Evolutionary conservation across 805 yeast species (phyloP).

Genomic region (Tetrapisispora arboricola): DNA sequence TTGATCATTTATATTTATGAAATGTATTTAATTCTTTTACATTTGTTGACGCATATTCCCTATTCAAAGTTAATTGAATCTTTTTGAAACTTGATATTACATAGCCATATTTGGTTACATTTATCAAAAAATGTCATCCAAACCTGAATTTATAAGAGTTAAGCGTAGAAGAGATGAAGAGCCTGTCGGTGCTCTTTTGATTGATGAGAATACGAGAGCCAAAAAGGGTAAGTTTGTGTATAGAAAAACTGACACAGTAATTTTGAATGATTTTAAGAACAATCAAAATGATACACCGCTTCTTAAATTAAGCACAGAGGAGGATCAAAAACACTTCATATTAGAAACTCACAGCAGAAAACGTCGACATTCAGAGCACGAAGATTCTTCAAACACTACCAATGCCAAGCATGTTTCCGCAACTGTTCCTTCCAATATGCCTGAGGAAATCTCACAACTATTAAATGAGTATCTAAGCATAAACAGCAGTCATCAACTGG

Average conservation of each 20-base stretch:
- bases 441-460: constrained; percentile 68
- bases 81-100: no score
- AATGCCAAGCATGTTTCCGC: constrained; percentile 6
- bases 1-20: no score
- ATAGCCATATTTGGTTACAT: no score
- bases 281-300: constrained; percentile 22
- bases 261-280: constrained; percentile 20
- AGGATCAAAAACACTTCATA: constrained; percentile 21
- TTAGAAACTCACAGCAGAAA: constrained; percentile 23
- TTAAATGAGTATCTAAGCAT: constrained; percentile 46
- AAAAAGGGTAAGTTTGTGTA: constrained; percentile 31
- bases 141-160: constrained; percentile 65
- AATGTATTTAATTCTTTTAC: no score
- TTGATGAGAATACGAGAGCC: constrained; percentile 24
- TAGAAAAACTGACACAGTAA: constrained; percentile 40
- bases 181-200: constrained; percentile 65
- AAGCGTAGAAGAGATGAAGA: constrained; percentile 82
- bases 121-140: constrained; percentile 1
- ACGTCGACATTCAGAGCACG: constrained; percentile 12
- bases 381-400: constrained; percentile 10
- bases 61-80: no score
- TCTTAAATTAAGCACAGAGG: constrained; percentile 16
- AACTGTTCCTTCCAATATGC: constrained; percentile 28
- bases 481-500: constrained; percentile 15
- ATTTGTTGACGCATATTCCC: no score